A percentile compares a stretch with the other conserved stretches of the same genome.
Evolutionary conservation across 495 filamentous ascomycete genomes (phyloP).

Genomic region (Filosporella fistucella): DNA sequence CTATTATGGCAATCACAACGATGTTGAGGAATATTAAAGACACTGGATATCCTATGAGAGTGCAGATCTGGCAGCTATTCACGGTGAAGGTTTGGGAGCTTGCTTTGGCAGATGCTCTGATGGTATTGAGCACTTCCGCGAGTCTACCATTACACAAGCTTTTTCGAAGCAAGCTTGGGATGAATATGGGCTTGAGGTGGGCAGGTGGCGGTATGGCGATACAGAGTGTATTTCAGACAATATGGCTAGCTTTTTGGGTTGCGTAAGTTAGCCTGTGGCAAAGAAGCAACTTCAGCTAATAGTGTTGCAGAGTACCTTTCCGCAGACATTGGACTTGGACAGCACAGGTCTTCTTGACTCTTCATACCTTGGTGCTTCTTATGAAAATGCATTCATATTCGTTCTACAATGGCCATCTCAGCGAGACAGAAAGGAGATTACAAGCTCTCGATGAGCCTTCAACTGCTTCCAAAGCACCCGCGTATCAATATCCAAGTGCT

Average conservation of each 20-base stretch:
- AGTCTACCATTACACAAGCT: conserved; percentile 71
- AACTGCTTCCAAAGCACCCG: conserved; percentile 60
- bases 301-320: conserved; percentile 67
- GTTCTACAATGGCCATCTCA: conserved; percentile 96
- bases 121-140: conserved; percentile 72
- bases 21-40: conserved; percentile 91
- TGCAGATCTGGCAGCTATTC: conserved; percentile 83
- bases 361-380: conserved; percentile 83
- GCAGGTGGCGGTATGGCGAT: conserved; percentile 66
- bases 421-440: conserved; percentile 75
- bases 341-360: conserved; percentile 88
- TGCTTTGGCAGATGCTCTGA: conserved; percentile 73
- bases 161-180: conserved; percentile 47
- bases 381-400: conserved; percentile 99
- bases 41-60: conserved; percentile 77
- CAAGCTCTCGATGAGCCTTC: conserved; percentile 73
- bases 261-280: conserved; percentile 39
- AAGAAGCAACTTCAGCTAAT: conserved; percentile 8
- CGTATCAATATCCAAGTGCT: conserved; percentile 71
- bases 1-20: conserved; percentile 94
- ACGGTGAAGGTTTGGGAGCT: conserved; percentile 84
- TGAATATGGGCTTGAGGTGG: conserved; percentile 63
- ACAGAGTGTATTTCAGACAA: conserved; percentile 74
- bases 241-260: conserved; percentile 83
- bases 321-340: conserved; percentile 86